Conservation (phyloP, 495 filamentous ascomycete genomes). For the Staphylotrichum longicolle region DNA sequence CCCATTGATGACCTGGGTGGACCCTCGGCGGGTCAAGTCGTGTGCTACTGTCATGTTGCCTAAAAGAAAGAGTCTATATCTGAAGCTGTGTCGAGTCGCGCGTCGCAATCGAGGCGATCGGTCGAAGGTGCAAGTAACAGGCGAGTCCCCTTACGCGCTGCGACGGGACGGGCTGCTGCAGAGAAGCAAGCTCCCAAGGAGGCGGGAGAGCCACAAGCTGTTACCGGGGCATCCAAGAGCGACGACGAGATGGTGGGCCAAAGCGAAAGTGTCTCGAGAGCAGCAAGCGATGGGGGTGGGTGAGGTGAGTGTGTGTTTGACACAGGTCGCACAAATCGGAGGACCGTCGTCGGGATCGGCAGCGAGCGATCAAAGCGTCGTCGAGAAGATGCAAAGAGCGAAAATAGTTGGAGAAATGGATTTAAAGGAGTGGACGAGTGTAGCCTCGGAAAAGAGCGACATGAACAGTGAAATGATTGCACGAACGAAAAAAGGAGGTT, state of each 20-base stretch:
- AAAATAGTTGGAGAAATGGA: constrained; percentile 21
- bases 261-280: constrained; percentile 2
- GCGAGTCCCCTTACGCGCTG: constrained; percentile 17
- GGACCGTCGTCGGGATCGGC: constrained; percentile 13
- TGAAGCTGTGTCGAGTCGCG: not conserved
- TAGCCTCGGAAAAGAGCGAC: constrained; percentile 35
- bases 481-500: constrained; percentile 26
- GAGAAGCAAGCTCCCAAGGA: constrained; percentile 28
- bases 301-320: constrained; percentile 2
- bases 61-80: constrained; percentile 3
- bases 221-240: constrained; percentile 41
- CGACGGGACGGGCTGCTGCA: constrained; percentile 10
- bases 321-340: constrained; percentile 6
- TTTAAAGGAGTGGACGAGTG: constrained; percentile 38
- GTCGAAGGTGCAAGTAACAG: not conserved
- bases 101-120: not conserved
- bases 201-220: constrained; percentile 30
- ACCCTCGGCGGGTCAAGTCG: constrained; percentile 59
- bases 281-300: too few relatives aligned
- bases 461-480: constrained; percentile 32
- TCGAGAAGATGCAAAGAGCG: constrained; percentile 21
- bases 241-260: constrained; percentile 5
- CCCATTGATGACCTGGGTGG: constrained; percentile 45
- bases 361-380: constrained; percentile 20
- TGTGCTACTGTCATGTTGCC: constrained; percentile 66